Base-by-base conservation (phyloP, 148 eudicot genomes). In the Amaranthus palmeri region DNA sequence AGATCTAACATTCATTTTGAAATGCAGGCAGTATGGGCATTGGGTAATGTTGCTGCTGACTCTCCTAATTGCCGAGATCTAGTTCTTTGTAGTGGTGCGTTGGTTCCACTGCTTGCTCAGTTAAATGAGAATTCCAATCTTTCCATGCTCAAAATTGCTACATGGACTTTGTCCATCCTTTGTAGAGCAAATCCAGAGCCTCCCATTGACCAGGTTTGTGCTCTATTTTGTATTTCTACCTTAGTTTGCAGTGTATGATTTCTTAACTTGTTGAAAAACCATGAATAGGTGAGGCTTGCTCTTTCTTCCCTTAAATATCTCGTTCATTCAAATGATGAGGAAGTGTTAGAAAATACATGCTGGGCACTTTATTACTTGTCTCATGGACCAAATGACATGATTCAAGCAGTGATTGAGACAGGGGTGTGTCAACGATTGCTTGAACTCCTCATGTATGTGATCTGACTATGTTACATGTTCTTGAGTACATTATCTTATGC, bases 331-430 rank as follows among this genome's bases (percentile, higher is more conserved):
- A 87, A 72, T 79, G 97, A 91, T 61, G 97, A 91, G 57, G 97
- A 91, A 79, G 89, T 91, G 42, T 79, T 91, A 65, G 88, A 91
- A 12, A 92, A 91, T 84, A 88, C 97, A 18, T 91, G 97, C 79
- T 91, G 96, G 96, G 92, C 96, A 54, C 87, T 90, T 48, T 90
- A 92, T n/a, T 90, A 90, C 71, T 84, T 90, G 3, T 88, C 97
- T 63, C 93, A 88, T 80, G 97, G 97, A 59, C 85, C 97, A 51
- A 91, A 88, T 71, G 93, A 88, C 81, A 88, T 87, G 81, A 91
- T 91, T 74, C 97, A 91, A 83, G 88, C 93, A 72, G 97, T 91
- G 63, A 85, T 91, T 68, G 90, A 91, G 50, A 85, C 97, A 41
- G 86, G 86, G 73, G 91, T 91, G 56, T 87, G 97, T 75, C 83